Conservation (phyloP, 129 eudicot genomes). For the Escallonia herrerae region DNA sequence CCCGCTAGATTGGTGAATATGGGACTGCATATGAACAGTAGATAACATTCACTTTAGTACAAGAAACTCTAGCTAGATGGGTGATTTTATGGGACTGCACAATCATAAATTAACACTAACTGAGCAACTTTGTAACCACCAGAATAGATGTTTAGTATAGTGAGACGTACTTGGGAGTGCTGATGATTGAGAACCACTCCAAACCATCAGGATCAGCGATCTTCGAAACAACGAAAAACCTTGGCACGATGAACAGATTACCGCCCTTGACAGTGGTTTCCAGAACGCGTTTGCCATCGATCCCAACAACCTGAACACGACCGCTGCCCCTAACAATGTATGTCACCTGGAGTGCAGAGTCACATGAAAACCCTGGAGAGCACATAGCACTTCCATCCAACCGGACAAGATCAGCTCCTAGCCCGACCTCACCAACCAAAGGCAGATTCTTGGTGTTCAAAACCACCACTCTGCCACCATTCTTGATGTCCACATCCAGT, state of each 20-base stretch:
- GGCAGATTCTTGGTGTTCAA: constrained; percentile 45
- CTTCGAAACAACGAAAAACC: constrained; percentile 41
- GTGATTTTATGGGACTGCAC: constrained; percentile 23
- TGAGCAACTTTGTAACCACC: neutral
- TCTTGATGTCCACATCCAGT: constrained; percentile 33
- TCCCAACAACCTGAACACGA: constrained; percentile 42
- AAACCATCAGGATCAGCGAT: constrained; percentile 33
- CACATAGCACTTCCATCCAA: constrained; percentile 32
- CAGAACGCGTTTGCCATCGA: constrained; percentile 34
- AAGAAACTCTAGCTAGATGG: constrained; percentile 8
- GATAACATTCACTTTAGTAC: neutral
- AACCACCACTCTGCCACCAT: constrained; percentile 38
- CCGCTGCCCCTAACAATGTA: constrained; percentile 45
- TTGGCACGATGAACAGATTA: constrained; percentile 36
- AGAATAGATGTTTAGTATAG: neutral
- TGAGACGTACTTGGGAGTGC: constrained; percentile 34
- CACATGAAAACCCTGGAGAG: constrained; percentile 30
- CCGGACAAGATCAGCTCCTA: constrained; percentile 42
- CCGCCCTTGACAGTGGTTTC: constrained; percentile 38
- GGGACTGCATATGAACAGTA: constrained; percentile 34
- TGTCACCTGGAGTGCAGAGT: constrained; percentile 33
- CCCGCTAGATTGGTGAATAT: constrained; percentile 80
- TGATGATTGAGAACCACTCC: constrained; percentile 45
- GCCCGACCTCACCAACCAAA: constrained; percentile 44
- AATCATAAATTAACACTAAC: neutral